Conservation (phyloP, 2,329 filamentous ascomycete species). For the Xylariaceae sp. region DNA sequence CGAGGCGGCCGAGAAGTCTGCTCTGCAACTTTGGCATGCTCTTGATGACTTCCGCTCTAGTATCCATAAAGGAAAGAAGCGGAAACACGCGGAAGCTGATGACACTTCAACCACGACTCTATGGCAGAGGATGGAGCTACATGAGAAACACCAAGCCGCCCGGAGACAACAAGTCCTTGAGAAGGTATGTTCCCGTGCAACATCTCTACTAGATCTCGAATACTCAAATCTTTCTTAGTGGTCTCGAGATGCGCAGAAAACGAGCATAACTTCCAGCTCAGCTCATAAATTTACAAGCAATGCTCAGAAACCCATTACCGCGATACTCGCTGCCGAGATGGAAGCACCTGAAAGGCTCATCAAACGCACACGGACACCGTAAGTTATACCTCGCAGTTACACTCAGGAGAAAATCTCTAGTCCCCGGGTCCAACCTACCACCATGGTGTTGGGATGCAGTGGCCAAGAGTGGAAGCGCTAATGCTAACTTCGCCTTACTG, state of each 20-base stretch:
- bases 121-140: constrained; percentile 65
- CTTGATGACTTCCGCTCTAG: constrained; percentile 66
- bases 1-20: constrained; percentile 78
- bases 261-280: constrained; percentile 50
- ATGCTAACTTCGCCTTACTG: constrained; percentile 1
- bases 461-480: background rate
- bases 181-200: constrained; percentile 35
- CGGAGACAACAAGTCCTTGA: constrained; percentile 71
- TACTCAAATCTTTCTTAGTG: constrained; percentile 50
- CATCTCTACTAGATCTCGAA: background rate
- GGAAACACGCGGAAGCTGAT: constrained; percentile 51
- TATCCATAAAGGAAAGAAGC: constrained; percentile 58
- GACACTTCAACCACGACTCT: constrained; percentile 61
- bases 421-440: too few species aligned
- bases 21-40: constrained; percentile 78
- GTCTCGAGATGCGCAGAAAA: constrained; percentile 71
- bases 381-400: background rate
- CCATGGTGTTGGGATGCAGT: background rate
- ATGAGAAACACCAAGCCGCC: constrained; percentile 56
- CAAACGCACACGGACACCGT: constrained; percentile 62
- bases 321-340: constrained; percentile 65
- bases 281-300: constrained; percentile 50
- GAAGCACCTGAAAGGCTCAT: constrained; percentile 62
- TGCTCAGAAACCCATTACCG: constrained; percentile 59
- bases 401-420: background rate